Conservation (phyloP, 164 flowering plant species). For the Vitis cinerea region DNA sequence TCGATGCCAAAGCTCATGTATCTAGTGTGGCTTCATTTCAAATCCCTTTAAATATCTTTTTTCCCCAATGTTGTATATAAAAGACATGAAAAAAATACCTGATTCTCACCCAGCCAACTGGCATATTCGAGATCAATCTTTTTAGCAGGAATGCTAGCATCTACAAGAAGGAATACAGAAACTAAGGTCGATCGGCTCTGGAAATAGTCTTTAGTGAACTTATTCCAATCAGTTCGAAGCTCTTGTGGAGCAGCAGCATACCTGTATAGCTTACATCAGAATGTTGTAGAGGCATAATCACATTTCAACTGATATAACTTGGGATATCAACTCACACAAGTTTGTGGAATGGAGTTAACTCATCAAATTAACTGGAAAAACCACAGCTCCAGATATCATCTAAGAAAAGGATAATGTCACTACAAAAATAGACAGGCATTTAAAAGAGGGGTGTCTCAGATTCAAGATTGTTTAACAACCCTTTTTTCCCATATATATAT, state of each 20-base stretch:
- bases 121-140: constrained; percentile 93
- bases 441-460: too few species aligned
- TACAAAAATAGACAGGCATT: too few species aligned
- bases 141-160: constrained; percentile 94
- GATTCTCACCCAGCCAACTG: constrained; percentile 90
- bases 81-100: constrained; percentile 39
- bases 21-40: background rate
- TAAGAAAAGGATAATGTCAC: too few species aligned
- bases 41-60: background rate
- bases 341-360: background rate
- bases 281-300: too few species aligned
- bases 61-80: background rate
- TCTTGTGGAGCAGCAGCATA: constrained; percentile 86
- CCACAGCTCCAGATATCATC: too few species aligned
- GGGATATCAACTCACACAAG: background rate
- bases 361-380: background rate
- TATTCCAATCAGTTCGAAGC: constrained; percentile 71
- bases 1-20: too few species aligned
- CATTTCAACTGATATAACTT: too few species aligned
- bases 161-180: constrained; percentile 86
- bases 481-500: too few species aligned
- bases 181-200: constrained; percentile 76
- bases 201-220: constrained; percentile 89
- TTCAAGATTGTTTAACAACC: too few species aligned
- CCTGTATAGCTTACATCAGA: constrained; percentile 33